phyloP scores from a whole-genome alignment of 1,139 yeast species.

The Insectozyma bohioensis region DNA sequence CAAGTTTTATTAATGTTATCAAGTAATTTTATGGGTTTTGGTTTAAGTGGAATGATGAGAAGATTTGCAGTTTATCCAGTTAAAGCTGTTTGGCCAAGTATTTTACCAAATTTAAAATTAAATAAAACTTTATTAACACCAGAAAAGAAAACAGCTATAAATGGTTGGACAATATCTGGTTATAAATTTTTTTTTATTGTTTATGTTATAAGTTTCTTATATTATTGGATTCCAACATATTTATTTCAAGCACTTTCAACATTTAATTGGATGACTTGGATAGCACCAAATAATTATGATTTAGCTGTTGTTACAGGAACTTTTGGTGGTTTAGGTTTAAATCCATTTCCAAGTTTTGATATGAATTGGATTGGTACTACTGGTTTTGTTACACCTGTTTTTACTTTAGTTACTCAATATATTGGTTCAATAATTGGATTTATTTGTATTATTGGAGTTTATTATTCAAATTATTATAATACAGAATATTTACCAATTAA shows the following conservation, averaged over 20 bases:
- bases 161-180: conserved; percentile 38
- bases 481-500: conserved; percentile 56
- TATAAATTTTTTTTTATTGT: conserved; percentile 28
- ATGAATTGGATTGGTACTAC: conserved; percentile 36
- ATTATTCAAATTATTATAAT: conserved; percentile 51
- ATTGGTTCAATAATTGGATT: conserved; percentile 47
- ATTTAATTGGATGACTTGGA: conserved; percentile 43
- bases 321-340: conserved; percentile 52
- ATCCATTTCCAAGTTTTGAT: conserved; percentile 57
- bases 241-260: conserved; percentile 31
- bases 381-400: conserved; percentile 38
- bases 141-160: conserved; percentile 39
- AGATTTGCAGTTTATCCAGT: conserved; percentile 57
- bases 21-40: conserved; percentile 61
- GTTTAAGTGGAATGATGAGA: conserved; percentile 61
- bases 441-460: conserved; percentile 43
- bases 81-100: conserved; percentile 57
- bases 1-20: conserved; percentile 50
- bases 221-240: conserved; percentile 37
- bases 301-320: conserved; percentile 61
- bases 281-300: conserved; percentile 27
- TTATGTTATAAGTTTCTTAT: conserved; percentile 25
- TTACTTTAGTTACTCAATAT: conserved; percentile 39
- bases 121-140: conserved; percentile 50
- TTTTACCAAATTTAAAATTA: conserved; percentile 54